phyloP scores from a whole-genome alignment of 352 stramenopile genomes.

The Phytophthora tentaculata region DNA sequence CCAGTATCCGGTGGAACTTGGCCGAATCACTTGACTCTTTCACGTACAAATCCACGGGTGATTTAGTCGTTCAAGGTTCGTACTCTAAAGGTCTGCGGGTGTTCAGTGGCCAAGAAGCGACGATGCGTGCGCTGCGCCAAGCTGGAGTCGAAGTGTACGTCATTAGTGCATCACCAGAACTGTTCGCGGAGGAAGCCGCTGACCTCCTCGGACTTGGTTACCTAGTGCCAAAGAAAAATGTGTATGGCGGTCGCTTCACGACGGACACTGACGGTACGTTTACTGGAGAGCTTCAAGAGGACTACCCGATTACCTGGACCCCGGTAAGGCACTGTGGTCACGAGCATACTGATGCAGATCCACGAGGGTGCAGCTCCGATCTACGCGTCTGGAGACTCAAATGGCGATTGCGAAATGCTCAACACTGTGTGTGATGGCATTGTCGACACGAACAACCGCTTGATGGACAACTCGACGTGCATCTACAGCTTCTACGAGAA shows the following conservation, averaged over 20 bases:
- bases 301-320: constrained; percentile 64
- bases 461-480: constrained; percentile 47
- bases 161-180: constrained; percentile 54
- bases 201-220: constrained; percentile 44
- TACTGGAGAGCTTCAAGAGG: constrained; percentile 37
- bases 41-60: constrained; percentile 40
- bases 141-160: constrained; percentile 46
- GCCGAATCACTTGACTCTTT: constrained; percentile 39
- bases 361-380: constrained; percentile 51
- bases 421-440: constrained; percentile 54
- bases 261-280: constrained; percentile 39
- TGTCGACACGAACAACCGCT: constrained; percentile 61
- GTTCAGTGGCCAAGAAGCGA: constrained; percentile 59
- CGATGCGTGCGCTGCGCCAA: constrained; percentile 50
- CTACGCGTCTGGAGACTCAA: constrained; percentile 35
- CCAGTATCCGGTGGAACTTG: constrained; percentile 50
- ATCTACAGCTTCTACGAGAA: constrained; percentile 64
- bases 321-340: constrained; percentile 54
- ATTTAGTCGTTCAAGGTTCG: constrained; percentile 34
- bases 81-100: constrained; percentile 52
- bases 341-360: constrained; percentile 44
- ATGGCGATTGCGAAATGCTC: constrained; percentile 59
- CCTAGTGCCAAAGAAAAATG: constrained; percentile 45
- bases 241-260: constrained; percentile 56
- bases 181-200: constrained; percentile 50